phyloP scores from a whole-genome alignment of 139 green algal genomes.

The Micractinium conductrix region DNA sequence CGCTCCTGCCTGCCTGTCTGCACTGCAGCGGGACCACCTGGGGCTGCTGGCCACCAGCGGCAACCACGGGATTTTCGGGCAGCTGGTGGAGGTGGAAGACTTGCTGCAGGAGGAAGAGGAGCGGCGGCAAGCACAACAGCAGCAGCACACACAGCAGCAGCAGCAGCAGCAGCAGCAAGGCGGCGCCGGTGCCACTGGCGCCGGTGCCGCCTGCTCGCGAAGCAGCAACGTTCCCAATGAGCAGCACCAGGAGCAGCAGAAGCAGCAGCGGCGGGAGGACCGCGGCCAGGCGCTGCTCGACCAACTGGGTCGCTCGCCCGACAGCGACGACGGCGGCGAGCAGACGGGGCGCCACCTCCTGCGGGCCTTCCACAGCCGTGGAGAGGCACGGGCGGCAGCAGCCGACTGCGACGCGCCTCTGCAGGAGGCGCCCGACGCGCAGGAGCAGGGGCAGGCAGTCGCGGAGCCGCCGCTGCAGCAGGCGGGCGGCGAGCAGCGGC shows the following conservation, averaged over 20 bases:
- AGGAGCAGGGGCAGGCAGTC: neutral
- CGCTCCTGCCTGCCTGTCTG: neutral
- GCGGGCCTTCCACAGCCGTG: neutral
- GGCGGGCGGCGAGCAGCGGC: neutral
- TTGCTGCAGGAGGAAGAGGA: neutral
- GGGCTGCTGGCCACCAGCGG: constrained; percentile 14
- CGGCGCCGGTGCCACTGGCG: neutral
- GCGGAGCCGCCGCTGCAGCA: neutral
- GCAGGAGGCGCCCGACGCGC: neutral
- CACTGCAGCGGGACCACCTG: constrained; percentile 27
- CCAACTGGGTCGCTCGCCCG: constrained; percentile 7
- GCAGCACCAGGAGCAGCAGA: neutral
- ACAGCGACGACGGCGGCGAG: constrained; percentile 27
- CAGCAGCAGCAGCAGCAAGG: neutral
- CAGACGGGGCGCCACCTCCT: constrained; percentile 24
- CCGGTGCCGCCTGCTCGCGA: neutral
- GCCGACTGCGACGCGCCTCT: neutral
- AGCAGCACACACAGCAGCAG: neutral
- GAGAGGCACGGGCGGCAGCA: neutral
- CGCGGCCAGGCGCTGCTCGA: neutral
- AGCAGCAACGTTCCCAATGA: neutral
- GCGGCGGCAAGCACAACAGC: neutral
- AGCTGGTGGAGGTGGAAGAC: too few species aligned
- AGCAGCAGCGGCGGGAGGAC: neutral
- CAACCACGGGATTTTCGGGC: too few species aligned